These are phyloP conservation scores for Paraconiothyrium brasiliense DNA, from an alignment of 2,329 filamentous ascomycete species.

Conservation along the genomic window DNA sequence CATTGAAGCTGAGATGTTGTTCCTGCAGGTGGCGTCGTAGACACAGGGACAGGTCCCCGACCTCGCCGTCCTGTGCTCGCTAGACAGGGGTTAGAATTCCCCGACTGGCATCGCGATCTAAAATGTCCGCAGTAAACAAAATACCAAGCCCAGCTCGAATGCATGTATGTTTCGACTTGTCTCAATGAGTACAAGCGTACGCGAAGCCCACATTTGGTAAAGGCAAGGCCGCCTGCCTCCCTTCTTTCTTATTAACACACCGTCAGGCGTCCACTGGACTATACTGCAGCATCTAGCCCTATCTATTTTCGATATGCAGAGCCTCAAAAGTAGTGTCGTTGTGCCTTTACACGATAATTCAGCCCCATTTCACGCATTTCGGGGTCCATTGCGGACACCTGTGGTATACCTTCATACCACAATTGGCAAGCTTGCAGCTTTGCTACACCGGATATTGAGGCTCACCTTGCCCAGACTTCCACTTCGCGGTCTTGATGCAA, in stretches of 20 bases:
- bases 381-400: neutral
- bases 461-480: neutral
- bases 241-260: neutral
- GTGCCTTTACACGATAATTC: neutral
- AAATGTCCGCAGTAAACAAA: neutral
- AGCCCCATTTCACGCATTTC: neutral
- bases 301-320: neutral
- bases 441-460: neutral
- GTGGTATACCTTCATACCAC: neutral
- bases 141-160: neutral
- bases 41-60: neutral
- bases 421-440: neutral
- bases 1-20: no score
- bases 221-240: neutral
- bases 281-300: neutral
- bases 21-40: neutral
- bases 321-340: neutral
- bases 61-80: neutral
- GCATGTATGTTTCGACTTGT: neutral
- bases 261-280: neutral
- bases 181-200: neutral
- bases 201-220: neutral
- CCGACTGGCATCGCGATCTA: neutral
- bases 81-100: neutral
- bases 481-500: neutral